These are phyloP conservation scores for Podila verticillata DNA, from an alignment of 192 early-diverging fungal genomes.

Conservation along the genomic window DNA sequence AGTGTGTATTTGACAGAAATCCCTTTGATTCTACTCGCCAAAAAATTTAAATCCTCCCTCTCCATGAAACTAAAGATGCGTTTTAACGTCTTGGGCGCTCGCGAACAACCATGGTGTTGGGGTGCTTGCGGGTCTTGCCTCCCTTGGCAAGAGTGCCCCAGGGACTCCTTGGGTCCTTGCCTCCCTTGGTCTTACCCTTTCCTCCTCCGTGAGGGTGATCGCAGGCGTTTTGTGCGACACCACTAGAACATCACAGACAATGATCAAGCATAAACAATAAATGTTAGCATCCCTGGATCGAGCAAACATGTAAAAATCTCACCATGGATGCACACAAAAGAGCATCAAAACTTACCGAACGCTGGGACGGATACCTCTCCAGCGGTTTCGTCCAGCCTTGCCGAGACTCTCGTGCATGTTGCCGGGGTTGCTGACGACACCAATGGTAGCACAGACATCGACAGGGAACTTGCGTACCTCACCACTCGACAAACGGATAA, in stretches of 20 bases:
- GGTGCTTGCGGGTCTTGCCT: slow-evolving; percentile 80
- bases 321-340: neutral
- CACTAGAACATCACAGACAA: slow-evolving; percentile 56
- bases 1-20: too few relatives aligned
- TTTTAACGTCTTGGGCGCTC: slow-evolving; percentile 67
- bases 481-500: slow-evolving; percentile 85
- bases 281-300: neutral
- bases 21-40: too few relatives aligned
- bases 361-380: slow-evolving; percentile 87
- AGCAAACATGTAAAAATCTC: neutral
- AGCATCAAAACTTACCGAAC: slow-evolving; percentile 59
- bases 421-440: slow-evolving; percentile 88
- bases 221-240: slow-evolving; percentile 93
- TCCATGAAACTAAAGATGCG: neutral
- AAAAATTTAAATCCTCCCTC: too few relatives aligned
- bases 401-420: slow-evolving; percentile 90
- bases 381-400: slow-evolving; percentile 86
- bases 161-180: slow-evolving; percentile 84
- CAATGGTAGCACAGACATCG: slow-evolving; percentile 90
- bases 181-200: slow-evolving; percentile 90
- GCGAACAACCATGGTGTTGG: slow-evolving; percentile 77
- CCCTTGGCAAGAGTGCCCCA: slow-evolving; percentile 96
- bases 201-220: slow-evolving; percentile 99
- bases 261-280: neutral
- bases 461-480: slow-evolving; percentile 89